Base-by-base conservation (phyloP, 192 early-diverging fungal species). In the Borealophlyctis nickersoniae region DNA sequence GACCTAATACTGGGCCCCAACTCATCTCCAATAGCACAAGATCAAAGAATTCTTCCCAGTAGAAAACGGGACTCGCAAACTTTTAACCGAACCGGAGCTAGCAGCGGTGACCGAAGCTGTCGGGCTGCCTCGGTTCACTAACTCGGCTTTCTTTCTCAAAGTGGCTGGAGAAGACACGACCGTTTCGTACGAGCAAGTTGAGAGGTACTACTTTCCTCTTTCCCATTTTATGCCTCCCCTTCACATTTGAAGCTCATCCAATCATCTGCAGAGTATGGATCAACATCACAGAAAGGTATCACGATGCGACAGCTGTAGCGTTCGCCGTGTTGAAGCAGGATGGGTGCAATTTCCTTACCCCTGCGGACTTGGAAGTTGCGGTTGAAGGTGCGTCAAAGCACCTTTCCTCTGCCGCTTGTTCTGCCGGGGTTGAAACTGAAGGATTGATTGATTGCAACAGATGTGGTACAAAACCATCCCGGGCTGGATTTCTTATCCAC, bases 381-480 rank as follows among this genome's bases (percentile, higher is more conserved):
- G 74, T 92, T 7, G 80, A 88, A 52, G 72, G 77, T 74, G 36
- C 48, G 33, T 36, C 54, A 22, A 13, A 53, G 34, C 7, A 28
- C 1, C 0, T 27, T 30, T 9, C 45, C n/a, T 65, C 3, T 65
- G 58, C 2, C n/a, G 52, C 55, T 39, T 28, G 36, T 4, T 39
- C 19, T n/a, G 36, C 16, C n/a, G 3, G 0, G 13, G 26, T 7
- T 22, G 2, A 19, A 23, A 5, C 53, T 24, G 16, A 59, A 24
- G 51, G n/a, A 2, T 23, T 5, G 50, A 22, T 22, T 39, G 29
- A 22, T 35, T 61, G n/a, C 52, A n/a, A 14, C 64, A 71, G 93
- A 98, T 60, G 81, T 98, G n/a, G 79, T 92, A 23, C 77, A 86
- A 51, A 85, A 90, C 56, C 92, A 98, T 65, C 90, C 88, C 31